Evolutionary conservation across 1,139 yeast genomes (phyloP).

Genomic region (Debaryomycetaceae sp.): DNA sequence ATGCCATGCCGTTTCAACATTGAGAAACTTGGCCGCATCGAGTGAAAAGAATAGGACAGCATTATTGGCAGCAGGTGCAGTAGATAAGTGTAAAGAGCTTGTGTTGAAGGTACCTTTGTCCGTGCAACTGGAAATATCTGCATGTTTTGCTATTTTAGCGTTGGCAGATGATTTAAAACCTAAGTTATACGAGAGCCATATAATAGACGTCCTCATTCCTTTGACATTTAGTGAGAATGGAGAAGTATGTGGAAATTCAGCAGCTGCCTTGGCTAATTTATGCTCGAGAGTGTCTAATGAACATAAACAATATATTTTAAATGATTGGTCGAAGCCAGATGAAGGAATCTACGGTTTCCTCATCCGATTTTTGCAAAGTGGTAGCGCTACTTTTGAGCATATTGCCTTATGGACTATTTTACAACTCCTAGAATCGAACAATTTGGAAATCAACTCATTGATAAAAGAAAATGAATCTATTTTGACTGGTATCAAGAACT

Average conservation of each 20-base stretch:
- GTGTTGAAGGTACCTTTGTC: constrained; percentile 81
- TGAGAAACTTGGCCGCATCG: constrained; percentile 93
- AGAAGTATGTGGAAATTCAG: constrained; percentile 97
- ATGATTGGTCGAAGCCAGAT: constrained; percentile 74
- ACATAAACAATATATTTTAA: constrained; percentile 70
- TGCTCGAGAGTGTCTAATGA: constrained; percentile 81
- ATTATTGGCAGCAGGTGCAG: constrained; percentile 92
- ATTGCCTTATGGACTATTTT: constrained; percentile 96
- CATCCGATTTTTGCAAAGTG: constrained; percentile 73
- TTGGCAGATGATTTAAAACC: constrained; percentile 92
- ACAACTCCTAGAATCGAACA: constrained; percentile 87
- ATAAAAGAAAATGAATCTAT: constrained; percentile 62
- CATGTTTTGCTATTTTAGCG: constrained; percentile 95
- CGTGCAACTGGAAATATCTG: constrained; percentile 94
- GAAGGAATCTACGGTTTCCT: constrained; percentile 88
- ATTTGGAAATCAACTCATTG: constrained; percentile 60
- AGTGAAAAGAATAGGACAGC: constrained; percentile 91
- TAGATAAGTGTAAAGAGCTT: constrained; percentile 85
- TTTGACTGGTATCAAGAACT: constrained; percentile 52
- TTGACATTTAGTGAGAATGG: constrained; percentile 83
- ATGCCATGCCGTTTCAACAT: constrained; percentile 95
- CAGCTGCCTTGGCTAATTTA: constrained; percentile 95
- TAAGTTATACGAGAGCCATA: constrained; percentile 77
- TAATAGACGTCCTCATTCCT: constrained; percentile 86
- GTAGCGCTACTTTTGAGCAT: constrained; percentile 95